Evolutionary conservation across 805 yeast species (phyloP).

Genomic region (Candida michaelii): DNA sequence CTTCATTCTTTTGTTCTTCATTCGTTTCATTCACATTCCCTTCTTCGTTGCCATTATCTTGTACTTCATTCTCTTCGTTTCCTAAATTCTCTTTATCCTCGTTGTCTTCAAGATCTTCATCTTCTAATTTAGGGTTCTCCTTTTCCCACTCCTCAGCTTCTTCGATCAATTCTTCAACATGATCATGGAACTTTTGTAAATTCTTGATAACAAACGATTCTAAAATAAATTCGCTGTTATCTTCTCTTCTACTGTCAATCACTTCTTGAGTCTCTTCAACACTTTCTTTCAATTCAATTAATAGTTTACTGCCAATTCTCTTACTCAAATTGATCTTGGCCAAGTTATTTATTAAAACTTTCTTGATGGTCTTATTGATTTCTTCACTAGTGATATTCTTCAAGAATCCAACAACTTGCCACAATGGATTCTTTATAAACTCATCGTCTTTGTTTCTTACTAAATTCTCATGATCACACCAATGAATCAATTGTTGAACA

Average conservation of each 20-base stretch:
- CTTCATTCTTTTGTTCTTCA: slow-evolving; percentile 13
- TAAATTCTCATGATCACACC: slow-evolving; percentile 80
- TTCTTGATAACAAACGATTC: slow-evolving; percentile 31
- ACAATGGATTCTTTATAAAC: slow-evolving; percentile 51
- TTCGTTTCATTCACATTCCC: slow-evolving; percentile 12
- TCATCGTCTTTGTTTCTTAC: slow-evolving; percentile 50
- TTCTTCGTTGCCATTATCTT: slow-evolving; percentile 13
- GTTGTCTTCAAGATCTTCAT: not conserved
- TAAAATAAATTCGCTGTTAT: slow-evolving; percentile 29
- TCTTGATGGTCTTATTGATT: slow-evolving; percentile 51
- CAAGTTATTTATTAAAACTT: slow-evolving; percentile 51
- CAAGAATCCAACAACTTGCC: slow-evolving; percentile 55
- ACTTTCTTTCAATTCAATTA: slow-evolving; percentile 34
- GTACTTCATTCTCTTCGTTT: slow-evolving; percentile 13
- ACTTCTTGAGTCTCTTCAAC: slow-evolving; percentile 31
- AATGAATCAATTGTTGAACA: slow-evolving; percentile 65
- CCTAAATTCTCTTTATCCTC: slow-evolving; percentile 1
- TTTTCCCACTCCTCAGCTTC: slow-evolving; percentile 22
- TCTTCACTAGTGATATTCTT: slow-evolving; percentile 47
- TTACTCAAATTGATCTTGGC: slow-evolving; percentile 42
- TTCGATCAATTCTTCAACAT: slow-evolving; percentile 23
- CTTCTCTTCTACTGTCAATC: slow-evolving; percentile 20
- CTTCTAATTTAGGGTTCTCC: slow-evolving; percentile 4
- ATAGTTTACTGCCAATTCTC: slow-evolving; percentile 26
- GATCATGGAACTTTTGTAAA: slow-evolving; percentile 29